Evolutionary conservation across 192 early-diverging fungal species (phyloP).

Genomic region (Coemansia erecta): DNA sequence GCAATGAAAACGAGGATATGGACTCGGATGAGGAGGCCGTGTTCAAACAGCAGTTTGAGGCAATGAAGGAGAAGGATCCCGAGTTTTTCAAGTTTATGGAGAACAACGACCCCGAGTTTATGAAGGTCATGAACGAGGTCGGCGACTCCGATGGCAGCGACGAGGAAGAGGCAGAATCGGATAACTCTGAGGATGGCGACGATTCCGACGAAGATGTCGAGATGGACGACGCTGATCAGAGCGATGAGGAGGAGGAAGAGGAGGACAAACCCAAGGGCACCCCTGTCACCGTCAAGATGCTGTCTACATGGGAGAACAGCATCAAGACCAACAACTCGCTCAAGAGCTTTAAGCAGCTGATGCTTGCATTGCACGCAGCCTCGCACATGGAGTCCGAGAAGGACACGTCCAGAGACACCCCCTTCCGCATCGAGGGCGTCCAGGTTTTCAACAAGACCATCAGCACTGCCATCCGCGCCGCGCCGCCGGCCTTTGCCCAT

Average conservation of each 20-base stretch:
- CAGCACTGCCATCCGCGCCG: constrained; percentile 67
- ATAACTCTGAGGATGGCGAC: constrained; percentile 1
- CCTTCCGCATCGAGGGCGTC: constrained; percentile 72
- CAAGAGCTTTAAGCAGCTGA: constrained; percentile 64
- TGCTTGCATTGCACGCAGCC: constrained; percentile 83
- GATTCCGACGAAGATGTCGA: constrained; percentile 50
- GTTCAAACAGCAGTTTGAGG: constrained; percentile 82
- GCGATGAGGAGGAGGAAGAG: constrained; percentile 51
- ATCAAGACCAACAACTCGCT: constrained; percentile 65
- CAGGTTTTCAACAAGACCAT: constrained; percentile 79
- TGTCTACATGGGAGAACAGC: constrained; percentile 68
- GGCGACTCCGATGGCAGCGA: constrained; percentile 47
- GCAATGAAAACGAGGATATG: constrained; percentile 56
- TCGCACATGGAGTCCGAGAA: constrained; percentile 73
- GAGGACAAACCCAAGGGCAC: constrained; percentile 11
- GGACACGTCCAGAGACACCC: constrained; percentile 46
- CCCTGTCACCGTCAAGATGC: constrained; percentile 69
- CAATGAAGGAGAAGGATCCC: constrained; percentile 83
- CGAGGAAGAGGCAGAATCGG: constrained; percentile 50
- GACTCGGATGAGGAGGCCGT: constrained; percentile 60
- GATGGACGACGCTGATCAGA: constrained; percentile 14
- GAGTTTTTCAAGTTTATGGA: constrained; percentile 89
- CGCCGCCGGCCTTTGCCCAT: constrained; percentile 67
- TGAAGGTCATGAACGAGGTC: constrained; percentile 71
- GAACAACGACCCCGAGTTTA: constrained; percentile 79